These are phyloP conservation scores for Fusarium sp. DNA, from an alignment of 2,329 filamentous ascomycete genomes.

Conservation along the genomic window DNA sequence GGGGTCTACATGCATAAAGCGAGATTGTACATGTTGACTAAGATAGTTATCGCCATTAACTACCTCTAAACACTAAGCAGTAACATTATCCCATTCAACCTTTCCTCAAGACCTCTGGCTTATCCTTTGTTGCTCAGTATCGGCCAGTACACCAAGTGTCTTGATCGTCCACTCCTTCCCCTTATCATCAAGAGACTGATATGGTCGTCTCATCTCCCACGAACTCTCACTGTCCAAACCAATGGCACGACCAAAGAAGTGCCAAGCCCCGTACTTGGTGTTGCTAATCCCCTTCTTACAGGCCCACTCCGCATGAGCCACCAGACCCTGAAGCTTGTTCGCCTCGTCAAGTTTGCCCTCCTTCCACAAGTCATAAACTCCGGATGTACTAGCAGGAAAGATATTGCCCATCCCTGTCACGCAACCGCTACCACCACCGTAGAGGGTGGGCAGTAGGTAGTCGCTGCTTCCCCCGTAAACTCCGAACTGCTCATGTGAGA, in stretches of 20 bases:
- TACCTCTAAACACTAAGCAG: too few relatives aligned
- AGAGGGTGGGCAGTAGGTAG: conserved; percentile 57
- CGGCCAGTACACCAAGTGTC: conserved; percentile 55
- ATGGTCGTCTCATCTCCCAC: conserved; percentile 60
- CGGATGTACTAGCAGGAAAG: conserved; percentile 58
- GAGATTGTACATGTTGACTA: not conserved
- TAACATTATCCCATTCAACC: too few relatives aligned
- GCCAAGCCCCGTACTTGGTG: conserved; percentile 61
- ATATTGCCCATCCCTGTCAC: conserved; percentile 62
- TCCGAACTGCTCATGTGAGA: conserved; percentile 55
- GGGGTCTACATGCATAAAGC: too few relatives aligned
- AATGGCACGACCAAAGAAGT: conserved; percentile 56
- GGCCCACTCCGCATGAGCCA: conserved; percentile 63
- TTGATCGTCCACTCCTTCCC: conserved; percentile 58
- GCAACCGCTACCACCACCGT: conserved; percentile 57
- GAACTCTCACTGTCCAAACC: conserved; percentile 52
- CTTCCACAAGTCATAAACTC: conserved; percentile 57
- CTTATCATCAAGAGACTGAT: conserved; percentile 54
- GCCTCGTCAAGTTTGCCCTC: conserved; percentile 55
- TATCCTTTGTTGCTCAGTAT: conserved; percentile 47
- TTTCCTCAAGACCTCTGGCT: not conserved
- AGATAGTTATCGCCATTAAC: not conserved
- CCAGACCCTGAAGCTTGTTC: conserved; percentile 55
- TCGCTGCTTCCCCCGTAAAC: conserved; percentile 60
- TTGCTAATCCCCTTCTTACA: conserved; percentile 62